Percentiles rank a stretch among this genome's conserved stretches.
These are phyloP conservation scores for Cunninghamia lanceolata DNA, from an alignment of 75 land plant species.

Conservation along the genomic window DNA sequence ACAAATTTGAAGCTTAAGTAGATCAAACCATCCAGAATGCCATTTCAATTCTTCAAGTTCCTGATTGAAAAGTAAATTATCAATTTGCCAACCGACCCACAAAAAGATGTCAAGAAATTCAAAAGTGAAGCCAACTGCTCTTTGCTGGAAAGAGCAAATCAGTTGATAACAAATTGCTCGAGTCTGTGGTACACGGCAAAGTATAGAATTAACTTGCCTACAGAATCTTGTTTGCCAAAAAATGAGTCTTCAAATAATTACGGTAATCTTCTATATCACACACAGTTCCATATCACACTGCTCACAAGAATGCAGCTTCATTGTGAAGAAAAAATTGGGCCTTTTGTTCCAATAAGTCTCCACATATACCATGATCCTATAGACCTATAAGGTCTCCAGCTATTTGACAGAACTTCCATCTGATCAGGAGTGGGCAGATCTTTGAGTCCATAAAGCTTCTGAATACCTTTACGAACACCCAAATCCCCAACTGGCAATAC, in stretches of 20 bases:
- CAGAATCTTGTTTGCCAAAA: neutral
- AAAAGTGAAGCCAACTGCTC: neutral
- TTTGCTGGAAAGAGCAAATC: neutral
- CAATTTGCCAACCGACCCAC: neutral
- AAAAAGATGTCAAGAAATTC: neutral
- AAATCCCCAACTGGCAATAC: slow-evolving; percentile 85
- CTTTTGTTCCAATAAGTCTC: slow-evolving; percentile 60
- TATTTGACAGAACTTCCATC: slow-evolving; percentile 76
- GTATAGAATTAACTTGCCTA: neutral
- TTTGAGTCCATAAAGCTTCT: slow-evolving; percentile 58
- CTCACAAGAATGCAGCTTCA: neutral
- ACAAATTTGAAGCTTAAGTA: neutral
- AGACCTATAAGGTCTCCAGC: slow-evolving; percentile 85
- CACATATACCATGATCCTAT: slow-evolving; percentile 93
- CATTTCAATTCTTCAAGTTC: neutral
- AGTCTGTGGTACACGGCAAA: neutral
- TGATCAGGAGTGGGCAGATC: slow-evolving; percentile 70
- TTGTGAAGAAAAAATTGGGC: slow-evolving; percentile 9
- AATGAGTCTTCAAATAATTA: neutral
- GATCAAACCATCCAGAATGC: neutral
- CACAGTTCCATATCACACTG: neutral
- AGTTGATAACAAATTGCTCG: neutral
- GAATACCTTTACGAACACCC: slow-evolving; percentile 82
- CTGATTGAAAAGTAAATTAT: neutral
- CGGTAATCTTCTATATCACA: neutral